Conservation (phyloP, 306 rosid genomes). For the Trifolium repens region DNA sequence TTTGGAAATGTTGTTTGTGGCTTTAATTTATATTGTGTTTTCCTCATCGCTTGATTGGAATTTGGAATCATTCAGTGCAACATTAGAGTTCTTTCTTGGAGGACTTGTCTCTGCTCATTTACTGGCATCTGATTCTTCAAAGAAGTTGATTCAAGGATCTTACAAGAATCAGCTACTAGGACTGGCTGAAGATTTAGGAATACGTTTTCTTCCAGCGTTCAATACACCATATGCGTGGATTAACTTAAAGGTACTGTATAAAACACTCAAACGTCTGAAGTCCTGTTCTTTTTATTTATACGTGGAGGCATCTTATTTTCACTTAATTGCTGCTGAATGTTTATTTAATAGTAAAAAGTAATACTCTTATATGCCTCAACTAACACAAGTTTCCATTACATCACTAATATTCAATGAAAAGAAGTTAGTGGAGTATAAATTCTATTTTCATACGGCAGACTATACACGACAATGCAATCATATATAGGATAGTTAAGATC, state of each 20-base stretch:
- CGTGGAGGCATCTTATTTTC: neutral
- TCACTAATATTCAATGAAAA: constrained; percentile 15
- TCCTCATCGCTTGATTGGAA: constrained; percentile 49
- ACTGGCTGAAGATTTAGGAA: constrained; percentile 91
- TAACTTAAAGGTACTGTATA: constrained; percentile 77
- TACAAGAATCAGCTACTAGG: constrained; percentile 75
- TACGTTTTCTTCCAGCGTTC: constrained; percentile 85
- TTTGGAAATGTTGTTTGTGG: constrained; percentile 25
- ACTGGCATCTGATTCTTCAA: constrained; percentile 87
- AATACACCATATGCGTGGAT: constrained; percentile 94
- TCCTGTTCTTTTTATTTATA: constrained; percentile 15
- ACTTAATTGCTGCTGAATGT: constrained; percentile 24
- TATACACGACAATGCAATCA: neutral
- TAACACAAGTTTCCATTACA: constrained; percentile 17
- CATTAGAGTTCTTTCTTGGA: constrained; percentile 78
- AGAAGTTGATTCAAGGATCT: constrained; percentile 62
- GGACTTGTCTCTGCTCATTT: constrained; percentile 97
- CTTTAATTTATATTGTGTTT: constrained; percentile 38
- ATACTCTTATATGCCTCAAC: constrained; percentile 1
- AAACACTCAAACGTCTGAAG: constrained; percentile 15
- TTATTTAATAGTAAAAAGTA: constrained; percentile 6
- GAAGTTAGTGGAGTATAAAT: neutral
- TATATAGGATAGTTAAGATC: neutral
- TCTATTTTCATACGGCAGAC: neutral
- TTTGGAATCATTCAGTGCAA: constrained; percentile 80